Base-by-base conservation (phyloP, 129 eudicot species). In the Mikania micrantha region DNA sequence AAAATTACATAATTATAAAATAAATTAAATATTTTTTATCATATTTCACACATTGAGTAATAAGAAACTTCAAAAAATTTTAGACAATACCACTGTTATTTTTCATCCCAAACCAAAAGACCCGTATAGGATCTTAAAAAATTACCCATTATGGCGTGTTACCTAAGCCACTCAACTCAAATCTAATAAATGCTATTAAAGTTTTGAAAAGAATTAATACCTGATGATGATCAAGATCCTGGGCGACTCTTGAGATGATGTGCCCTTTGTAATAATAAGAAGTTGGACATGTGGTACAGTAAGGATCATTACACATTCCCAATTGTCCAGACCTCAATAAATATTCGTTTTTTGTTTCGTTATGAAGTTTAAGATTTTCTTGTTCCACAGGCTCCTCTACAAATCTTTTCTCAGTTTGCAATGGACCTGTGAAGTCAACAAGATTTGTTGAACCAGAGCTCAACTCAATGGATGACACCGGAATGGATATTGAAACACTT, bases 291-390 rank as follows among this genome's bases (percentile, higher is more conserved):
- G 90, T 77, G 35, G 94, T 85, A 83, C 94, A 89, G 35, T 89
- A 89, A 17, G 96, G 94, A 81, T 83, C 87, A 70, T 81, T 77
- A 73, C 96, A 91, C 88, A 85, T 81, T 16, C 93, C 96, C 40
- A 91, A 60, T 36, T 75, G 86, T 13, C 94, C 97, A 6, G 98
- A 88, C 79, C 53, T 85, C 72, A 74, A 35, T 35, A 91, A 81
- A 63, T 85, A 80, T 32, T 83, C 91, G 27, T 91, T 85, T 72
- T 78, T 85, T n/a, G 57, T 83, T 10, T 60, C 58, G n/a, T 70
- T 42, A 54, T 25, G 2, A 12, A 24, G 3, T 4, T 3, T 80
- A 22, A 76, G 64, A 41, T 71, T 40, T 21, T 24, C 71, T 70
- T 76, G 83, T 29, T 64, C 42, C 15, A 57, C 61, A 31, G 60